Evolutionary conservation across 257 asterid genomes (phyloP).

Genomic region (Solanum gracilifrons): DNA sequence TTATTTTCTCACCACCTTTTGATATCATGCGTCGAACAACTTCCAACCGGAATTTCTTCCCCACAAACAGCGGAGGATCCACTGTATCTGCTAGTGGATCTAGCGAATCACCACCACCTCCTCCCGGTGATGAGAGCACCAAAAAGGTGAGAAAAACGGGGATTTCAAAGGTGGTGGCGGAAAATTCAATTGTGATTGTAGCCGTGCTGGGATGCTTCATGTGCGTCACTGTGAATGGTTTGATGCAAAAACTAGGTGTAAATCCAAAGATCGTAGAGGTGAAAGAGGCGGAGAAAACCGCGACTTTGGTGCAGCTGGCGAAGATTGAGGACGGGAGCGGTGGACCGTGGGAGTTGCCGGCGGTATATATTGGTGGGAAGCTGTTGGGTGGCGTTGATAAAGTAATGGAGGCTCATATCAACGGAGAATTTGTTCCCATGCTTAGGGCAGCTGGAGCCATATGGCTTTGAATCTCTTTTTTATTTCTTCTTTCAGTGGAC

Average conservation of each 20-base stretch:
- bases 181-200: background rate
- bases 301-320: background rate
- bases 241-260: background rate
- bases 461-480: conserved; percentile 27
- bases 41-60: background rate
- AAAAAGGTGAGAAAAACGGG: background rate
- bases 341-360: background rate
- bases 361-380: background rate
- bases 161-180: background rate
- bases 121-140: background rate
- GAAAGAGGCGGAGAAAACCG: background rate
- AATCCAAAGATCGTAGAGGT: background rate
- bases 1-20: background rate
- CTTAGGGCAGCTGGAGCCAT: conserved; percentile 53
- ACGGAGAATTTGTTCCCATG: conserved; percentile 43
- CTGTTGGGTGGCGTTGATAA: background rate
- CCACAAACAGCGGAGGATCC: too few species aligned
- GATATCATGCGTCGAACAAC: background rate
- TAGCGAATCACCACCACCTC: background rate
- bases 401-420: conserved; percentile 51
- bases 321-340: background rate
- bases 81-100: background rate
- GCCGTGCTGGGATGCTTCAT: background rate
- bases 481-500: background rate
- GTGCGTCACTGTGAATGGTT: background rate